Evolutionary conservation across 2,329 filamentous ascomycete species (phyloP).

Genomic region (Cladophialophora chaetospira): DNA sequence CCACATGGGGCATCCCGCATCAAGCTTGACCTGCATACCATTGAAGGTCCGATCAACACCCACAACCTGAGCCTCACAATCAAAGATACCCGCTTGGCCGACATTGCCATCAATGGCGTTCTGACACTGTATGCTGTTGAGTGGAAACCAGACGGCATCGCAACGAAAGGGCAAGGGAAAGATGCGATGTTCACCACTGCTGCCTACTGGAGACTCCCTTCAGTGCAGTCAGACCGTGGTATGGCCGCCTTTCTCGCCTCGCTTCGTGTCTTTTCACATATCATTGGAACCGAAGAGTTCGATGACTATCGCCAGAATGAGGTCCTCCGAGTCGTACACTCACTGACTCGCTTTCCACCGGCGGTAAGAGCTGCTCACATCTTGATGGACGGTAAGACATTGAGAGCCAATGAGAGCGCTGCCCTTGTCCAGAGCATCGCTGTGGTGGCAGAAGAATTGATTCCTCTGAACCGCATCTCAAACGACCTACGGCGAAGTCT

Average conservation of each 20-base stretch:
- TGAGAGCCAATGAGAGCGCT: constrained; percentile 35
- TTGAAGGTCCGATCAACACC: constrained; percentile 16
- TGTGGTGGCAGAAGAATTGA: constrained; percentile 35
- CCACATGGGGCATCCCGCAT: background rate
- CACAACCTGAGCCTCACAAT: constrained; percentile 9
- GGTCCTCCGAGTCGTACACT: constrained; percentile 37
- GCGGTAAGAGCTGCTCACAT: constrained; percentile 39
- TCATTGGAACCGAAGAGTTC: constrained; percentile 24
- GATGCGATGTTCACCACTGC: constrained; percentile 18
- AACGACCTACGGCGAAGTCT: constrained; percentile 35
- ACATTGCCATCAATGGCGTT: constrained; percentile 14
- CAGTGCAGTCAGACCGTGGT: constrained; percentile 35
- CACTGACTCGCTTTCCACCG: constrained; percentile 39
- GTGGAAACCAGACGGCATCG: background rate
- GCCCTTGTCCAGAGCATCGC: constrained; percentile 38
- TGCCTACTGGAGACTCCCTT: constrained; percentile 7
- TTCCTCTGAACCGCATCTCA: constrained; percentile 36
- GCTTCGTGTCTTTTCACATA: constrained; percentile 37
- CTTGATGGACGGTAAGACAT: constrained; percentile 39
- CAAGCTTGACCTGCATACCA: constrained; percentile 18
- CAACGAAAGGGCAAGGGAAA: background rate
- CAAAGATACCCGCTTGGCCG: background rate
- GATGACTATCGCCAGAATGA: constrained; percentile 35
- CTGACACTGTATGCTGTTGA: constrained; percentile 17
- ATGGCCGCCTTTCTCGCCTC: constrained; percentile 41